Evolutionary conservation across 139 green algal genomes (phyloP).

Genomic region (Chlorella sp.): DNA sequence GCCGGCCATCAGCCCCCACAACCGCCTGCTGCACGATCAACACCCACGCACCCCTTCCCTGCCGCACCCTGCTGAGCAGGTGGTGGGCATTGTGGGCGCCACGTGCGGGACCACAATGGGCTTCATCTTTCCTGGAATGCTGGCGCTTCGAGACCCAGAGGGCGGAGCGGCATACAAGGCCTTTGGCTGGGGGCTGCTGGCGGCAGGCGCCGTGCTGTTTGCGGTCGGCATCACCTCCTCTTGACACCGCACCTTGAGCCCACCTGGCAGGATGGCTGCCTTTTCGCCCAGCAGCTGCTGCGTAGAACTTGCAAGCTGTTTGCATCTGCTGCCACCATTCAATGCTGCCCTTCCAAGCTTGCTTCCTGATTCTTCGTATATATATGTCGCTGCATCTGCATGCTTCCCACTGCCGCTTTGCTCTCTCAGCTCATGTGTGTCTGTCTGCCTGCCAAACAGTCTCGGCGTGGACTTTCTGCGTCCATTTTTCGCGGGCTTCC

Average conservation of each 20-base stretch:
- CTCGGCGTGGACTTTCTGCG: too few species aligned
- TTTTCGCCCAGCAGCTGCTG: background rate
- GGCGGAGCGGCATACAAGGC: background rate
- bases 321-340: too few species aligned
- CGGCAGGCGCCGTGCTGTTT: constrained; percentile 1
- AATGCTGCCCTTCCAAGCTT: too few species aligned
- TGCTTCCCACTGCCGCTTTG: background rate
- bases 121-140: constrained; percentile 42
- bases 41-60: background rate
- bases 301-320: too few species aligned
- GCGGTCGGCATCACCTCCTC: background rate
- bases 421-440: background rate
- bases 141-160: background rate
- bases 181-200: constrained; percentile 8
- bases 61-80: background rate
- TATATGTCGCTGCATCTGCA: background rate
- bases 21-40: too few species aligned
- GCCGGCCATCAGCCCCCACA: too few species aligned
- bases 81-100: constrained; percentile 24
- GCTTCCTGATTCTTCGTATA: too few species aligned
- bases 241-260: too few species aligned
- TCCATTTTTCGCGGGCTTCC: too few species aligned
- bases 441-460: too few species aligned
- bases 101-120: constrained; percentile 22
- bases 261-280: background rate